Evolutionary conservation across 2,329 filamentous ascomycete species (phyloP), one percentile per base, ranked within the genome.

Genomic region (Penicillium sp.): DNA sequence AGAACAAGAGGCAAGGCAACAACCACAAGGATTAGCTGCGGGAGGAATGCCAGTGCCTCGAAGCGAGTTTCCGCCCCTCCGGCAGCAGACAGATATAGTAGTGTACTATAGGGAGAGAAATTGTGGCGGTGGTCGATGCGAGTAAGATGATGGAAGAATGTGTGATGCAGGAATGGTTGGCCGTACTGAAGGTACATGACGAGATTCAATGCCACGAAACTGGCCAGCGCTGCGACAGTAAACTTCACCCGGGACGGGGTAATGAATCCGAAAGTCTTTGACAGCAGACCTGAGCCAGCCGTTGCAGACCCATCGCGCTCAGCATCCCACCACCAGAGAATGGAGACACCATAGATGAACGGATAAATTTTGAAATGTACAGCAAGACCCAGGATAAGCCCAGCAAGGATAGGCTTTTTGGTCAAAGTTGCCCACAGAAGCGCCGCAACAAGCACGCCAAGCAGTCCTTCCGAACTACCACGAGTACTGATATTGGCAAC

Each of bases 301-400:
- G 52, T 19, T 29, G 45, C 31, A n/a, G 54, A 23, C 15, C 59
- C 62, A 48, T 70, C 64, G 27, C 46, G 59, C 8, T 69, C 75
- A 6, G 31, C 62, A 64, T 74, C 66, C 54, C 80, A 61, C 67
- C 74, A 76, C 77, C 77, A 79, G 13, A 80, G 52, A 41, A 78
- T 73, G 12, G 75, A 77, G 3, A 88, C 85, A 2, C 90, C 93
- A 75, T 99, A 99, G 59, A 99, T 91, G 74, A 97, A 96, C 0
- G 94, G 94, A 69, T 99, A 99, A 60, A 99, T 97, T 81, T 99
- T 99, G 78, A 99, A 95, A 77, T 99, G 94, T 27, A 97, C 93
- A 1, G 86, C 86, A 29, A 96, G 77, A 0, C 94, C 94, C 3
- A 99, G 80, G 31, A 97, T 74, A 3, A 87, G 63, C 0, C 90